These are phyloP conservation scores for Kwoniella bestiolae DNA, from an alignment of 768 basidiomycete species.

Conservation along the genomic window DNA sequence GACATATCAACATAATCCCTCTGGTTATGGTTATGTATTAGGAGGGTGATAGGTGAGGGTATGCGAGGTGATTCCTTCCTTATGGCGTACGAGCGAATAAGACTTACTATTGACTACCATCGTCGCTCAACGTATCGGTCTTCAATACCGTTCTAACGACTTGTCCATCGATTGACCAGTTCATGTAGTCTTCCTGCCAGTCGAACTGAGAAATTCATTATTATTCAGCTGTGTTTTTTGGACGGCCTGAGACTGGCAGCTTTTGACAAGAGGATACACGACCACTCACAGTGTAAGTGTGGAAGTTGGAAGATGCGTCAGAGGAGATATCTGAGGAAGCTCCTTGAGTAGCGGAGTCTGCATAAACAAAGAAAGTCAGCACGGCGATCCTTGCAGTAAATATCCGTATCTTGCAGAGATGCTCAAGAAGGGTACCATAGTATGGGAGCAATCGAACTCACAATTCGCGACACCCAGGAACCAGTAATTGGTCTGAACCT, in stretches of 20 bases:
- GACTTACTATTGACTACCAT: slow-evolving; percentile 24
- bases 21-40: neutral
- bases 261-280: neutral
- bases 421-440: neutral
- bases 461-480: slow-evolving; percentile 48
- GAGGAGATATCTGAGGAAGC: slow-evolving; percentile 23
- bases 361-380: neutral
- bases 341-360: slow-evolving; percentile 42
- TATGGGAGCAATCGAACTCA: slow-evolving; percentile 14
- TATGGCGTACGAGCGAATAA: neutral
- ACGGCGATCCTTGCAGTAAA: neutral
- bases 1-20: neutral
- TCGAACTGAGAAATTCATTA: slow-evolving; percentile 68
- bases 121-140: slow-evolving; percentile 62
- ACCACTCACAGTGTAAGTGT: slow-evolving; percentile 39
- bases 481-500: slow-evolving; percentile 73
- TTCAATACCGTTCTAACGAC: slow-evolving; percentile 71
- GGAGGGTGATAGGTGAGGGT: too few species aligned
- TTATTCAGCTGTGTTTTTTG: neutral
- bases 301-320: slow-evolving; percentile 38
- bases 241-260: neutral
- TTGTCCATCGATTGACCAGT: slow-evolving; percentile 72
- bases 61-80: neutral
- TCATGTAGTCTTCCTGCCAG: slow-evolving; percentile 73
- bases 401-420: neutral